Evolutionary conservation across 148 eudicot genomes (phyloP).

Genomic region (Spergularia marina): DNA sequence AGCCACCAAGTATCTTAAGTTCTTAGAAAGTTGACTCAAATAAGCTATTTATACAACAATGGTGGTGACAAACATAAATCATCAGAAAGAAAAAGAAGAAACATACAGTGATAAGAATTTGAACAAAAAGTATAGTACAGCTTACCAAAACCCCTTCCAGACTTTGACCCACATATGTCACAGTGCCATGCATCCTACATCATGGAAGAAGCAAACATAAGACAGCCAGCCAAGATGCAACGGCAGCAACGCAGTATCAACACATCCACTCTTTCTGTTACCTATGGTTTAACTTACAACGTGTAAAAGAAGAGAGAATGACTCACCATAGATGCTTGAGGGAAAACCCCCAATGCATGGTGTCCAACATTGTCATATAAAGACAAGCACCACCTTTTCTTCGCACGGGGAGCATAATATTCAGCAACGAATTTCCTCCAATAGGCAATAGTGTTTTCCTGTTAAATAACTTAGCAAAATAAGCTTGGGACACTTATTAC

Average conservation of each 20-base stretch:
- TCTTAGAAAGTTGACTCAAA: neutral
- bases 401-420: constrained; percentile 89
- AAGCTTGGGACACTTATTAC: constrained; percentile 8
- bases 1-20: too few relatives aligned
- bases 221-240: constrained; percentile 2
- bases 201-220: constrained; percentile 19
- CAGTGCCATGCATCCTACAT: constrained; percentile 96
- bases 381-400: constrained; percentile 96
- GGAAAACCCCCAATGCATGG: constrained; percentile 87
- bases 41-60: neutral
- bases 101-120: neutral
- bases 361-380: constrained; percentile 83
- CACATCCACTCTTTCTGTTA: neutral
- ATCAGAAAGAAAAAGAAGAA: neutral
- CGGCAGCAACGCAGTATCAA: neutral
- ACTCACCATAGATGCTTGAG: constrained; percentile 79
- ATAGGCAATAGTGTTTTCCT: constrained; percentile 83
- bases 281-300: neutral
- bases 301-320: neutral
- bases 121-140: neutral
- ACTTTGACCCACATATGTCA: constrained; percentile 91
- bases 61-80: neutral
- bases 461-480: constrained; percentile 21
- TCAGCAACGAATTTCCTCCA: constrained; percentile 96
- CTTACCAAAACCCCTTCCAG: constrained; percentile 97